Evolutionary conservation across 306 rosid genomes (phyloP).

Genomic region (Comarum palustre): DNA sequence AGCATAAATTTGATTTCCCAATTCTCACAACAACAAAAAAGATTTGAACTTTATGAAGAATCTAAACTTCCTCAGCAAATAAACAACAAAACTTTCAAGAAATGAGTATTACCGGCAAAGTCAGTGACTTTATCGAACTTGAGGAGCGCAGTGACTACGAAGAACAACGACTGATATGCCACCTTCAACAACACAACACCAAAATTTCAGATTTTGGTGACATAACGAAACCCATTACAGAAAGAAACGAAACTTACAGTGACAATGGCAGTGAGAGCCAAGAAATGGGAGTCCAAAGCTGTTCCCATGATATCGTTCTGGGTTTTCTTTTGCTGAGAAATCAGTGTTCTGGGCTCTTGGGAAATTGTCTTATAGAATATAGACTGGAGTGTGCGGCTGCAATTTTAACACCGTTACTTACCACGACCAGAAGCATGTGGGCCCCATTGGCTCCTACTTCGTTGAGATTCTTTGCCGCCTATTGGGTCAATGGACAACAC

Average conservation of each 20-base stretch:
- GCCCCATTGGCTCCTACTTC: background rate
- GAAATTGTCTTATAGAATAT: background rate
- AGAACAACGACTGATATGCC: constrained; percentile 70
- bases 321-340: background rate
- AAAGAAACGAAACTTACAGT: constrained; percentile 43
- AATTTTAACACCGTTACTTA: constrained; percentile 20
- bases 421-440: background rate
- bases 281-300: constrained; percentile 76
- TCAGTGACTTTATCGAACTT: constrained; percentile 93
- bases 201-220: background rate
- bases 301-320: constrained; percentile 47
- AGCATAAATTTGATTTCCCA: background rate
- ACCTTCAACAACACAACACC: constrained; percentile 40
- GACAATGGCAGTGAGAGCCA: constrained; percentile 76
- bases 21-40: background rate
- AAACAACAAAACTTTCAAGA: background rate
- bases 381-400: constrained; percentile 21
- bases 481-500: too few relatives aligned
- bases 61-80: background rate
- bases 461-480: background rate
- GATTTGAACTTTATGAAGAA: background rate
- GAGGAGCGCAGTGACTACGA: constrained; percentile 84
- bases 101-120: constrained; percentile 67
- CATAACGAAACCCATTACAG: constrained; percentile 14
- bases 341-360: background rate